A percentile compares a stretch with the other conserved stretches of the same genome.
Evolutionary conservation across 495 filamentous ascomycete species (phyloP).

Genomic region (Hypoxylon trugodes): DNA sequence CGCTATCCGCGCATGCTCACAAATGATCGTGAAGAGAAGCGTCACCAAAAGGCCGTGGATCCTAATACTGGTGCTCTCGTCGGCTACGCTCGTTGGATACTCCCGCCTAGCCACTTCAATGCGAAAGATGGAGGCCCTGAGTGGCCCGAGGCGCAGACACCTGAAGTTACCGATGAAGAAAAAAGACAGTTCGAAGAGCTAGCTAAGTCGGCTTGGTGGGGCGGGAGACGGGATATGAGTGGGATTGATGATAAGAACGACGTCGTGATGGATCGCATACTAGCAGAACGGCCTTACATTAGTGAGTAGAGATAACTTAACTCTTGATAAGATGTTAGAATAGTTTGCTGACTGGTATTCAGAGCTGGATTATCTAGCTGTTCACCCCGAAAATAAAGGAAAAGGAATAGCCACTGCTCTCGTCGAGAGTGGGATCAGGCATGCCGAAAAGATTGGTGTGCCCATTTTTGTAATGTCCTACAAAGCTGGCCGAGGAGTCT

Average conservation of each 20-base stretch:
- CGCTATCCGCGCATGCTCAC: conserved; percentile 37
- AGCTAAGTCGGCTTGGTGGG: conserved; percentile 21
- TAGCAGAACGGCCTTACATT: conserved; percentile 32
- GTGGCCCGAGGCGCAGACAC: conserved; percentile 2
- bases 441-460: conserved; percentile 42
- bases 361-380: conserved; percentile 47
- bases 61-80: conserved; percentile 33
- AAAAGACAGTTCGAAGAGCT: neutral
- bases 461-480: conserved; percentile 42
- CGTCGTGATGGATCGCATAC: conserved; percentile 26
- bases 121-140: neutral
- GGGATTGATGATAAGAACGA: conserved; percentile 28
- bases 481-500: conserved; percentile 38
- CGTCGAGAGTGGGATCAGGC: conserved; percentile 40
- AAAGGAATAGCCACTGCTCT: conserved; percentile 43
- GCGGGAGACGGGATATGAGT: conserved; percentile 18
- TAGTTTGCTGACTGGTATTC: neutral
- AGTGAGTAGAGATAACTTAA: conserved; percentile 14
- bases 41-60: conserved; percentile 47
- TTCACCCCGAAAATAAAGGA: conserved; percentile 44
- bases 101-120: conserved; percentile 19
- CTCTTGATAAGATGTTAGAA: neutral
- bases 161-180: conserved; percentile 11
- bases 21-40: conserved; percentile 24
- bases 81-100: conserved; percentile 45